A percentile compares a stretch with the other conserved stretches of the same genome.
Evolutionary conservation across 495 filamentous ascomycete species (phyloP).

Genomic region (Xylaria scruposa): DNA sequence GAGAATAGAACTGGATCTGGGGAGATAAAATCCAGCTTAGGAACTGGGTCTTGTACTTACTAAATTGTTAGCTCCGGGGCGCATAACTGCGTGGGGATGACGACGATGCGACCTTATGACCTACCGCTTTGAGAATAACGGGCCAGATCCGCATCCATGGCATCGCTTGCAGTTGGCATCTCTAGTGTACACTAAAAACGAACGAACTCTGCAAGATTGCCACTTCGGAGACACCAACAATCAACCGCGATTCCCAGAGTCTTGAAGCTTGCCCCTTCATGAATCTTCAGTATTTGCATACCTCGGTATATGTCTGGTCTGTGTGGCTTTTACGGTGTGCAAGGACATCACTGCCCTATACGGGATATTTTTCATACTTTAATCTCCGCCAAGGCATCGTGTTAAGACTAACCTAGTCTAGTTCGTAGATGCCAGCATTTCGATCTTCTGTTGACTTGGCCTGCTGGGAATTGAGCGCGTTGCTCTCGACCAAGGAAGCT

Average conservation of each 20-base stretch:
- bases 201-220: slow-evolving; percentile 15
- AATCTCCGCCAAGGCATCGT: slow-evolving; percentile 8
- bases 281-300: background rate
- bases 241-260: background rate
- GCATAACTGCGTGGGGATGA: slow-evolving; percentile 12
- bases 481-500: background rate
- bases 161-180: background rate
- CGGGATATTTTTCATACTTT: slow-evolving; percentile 13
- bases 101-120: slow-evolving; percentile 16
- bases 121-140: slow-evolving; percentile 22
- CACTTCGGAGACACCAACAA: background rate
- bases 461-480: background rate
- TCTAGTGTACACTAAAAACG: no score
- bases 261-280: slow-evolving; percentile 5
- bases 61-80: slow-evolving; percentile 18
- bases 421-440: background rate
- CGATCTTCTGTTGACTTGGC: background rate
- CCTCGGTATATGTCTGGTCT: background rate
- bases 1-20: background rate
- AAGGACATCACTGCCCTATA: background rate
- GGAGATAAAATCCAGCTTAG: slow-evolving; percentile 9
- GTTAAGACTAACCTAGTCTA: background rate
- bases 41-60: slow-evolving; percentile 14
- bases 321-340: background rate
- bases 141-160: slow-evolving; percentile 4